phyloP scores from a whole-genome alignment of 345 rosid genomes.

The Bruguiera parviflora region DNA sequence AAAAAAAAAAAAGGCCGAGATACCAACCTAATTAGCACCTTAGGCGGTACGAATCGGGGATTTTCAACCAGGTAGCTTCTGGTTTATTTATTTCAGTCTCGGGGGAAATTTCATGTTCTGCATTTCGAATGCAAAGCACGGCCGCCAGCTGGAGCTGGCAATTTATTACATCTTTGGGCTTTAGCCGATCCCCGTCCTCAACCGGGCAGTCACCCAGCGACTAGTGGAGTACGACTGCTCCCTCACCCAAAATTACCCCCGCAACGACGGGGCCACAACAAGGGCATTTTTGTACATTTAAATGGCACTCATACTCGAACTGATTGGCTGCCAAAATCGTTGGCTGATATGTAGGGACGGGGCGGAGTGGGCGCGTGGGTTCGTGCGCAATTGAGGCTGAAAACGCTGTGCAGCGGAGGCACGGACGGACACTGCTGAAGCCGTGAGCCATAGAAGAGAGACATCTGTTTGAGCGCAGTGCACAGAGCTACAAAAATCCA shows the following conservation, averaged over 20 bases:
- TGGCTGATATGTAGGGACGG: not conserved
- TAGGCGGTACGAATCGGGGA: no score
- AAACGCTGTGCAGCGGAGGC: not conserved
- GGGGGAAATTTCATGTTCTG: no score
- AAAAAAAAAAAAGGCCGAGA: no score
- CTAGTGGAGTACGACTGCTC: no score
- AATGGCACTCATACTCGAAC: not conserved
- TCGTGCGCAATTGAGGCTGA: not conserved
- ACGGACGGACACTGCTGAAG: slow-evolving; percentile 33
- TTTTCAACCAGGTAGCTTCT: no score
- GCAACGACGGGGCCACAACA: not conserved
- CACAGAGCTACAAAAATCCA: slow-evolving; percentile 17
- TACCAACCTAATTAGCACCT: no score
- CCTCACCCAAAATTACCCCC: no score
- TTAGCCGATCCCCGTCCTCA: no score
- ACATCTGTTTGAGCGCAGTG: slow-evolving; percentile 1
- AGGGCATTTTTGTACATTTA: slow-evolving; percentile 23
- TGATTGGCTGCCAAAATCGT: not conserved
- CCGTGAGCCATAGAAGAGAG: slow-evolving; percentile 28
- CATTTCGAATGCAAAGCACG: not conserved
- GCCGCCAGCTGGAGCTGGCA: not conserved
- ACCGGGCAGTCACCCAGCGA: no score
- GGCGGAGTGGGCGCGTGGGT: not conserved
- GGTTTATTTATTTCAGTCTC: no score
- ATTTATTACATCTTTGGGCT: no score